phyloP scores from a whole-genome alignment of 768 basidiomycete species.

The Boletus huronensis region DNA sequence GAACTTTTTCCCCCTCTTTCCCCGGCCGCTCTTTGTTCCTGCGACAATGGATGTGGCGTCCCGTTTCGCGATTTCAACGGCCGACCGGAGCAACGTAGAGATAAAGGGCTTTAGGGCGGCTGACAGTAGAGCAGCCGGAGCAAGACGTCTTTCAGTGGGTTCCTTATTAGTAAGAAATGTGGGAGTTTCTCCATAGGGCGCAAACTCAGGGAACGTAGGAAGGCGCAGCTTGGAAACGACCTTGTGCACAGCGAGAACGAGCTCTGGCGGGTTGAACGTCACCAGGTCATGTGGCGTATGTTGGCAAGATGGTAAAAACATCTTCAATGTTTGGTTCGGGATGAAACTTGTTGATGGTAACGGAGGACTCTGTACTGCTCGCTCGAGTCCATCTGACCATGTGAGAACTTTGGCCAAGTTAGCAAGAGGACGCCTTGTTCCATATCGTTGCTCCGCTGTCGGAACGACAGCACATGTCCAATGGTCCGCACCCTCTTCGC shows the following conservation, averaged over 20 bases:
- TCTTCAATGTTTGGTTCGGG: conserved; percentile 2
- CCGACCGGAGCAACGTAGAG: conserved; percentile 33
- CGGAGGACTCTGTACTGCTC: conserved; percentile 8
- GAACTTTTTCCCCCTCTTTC: conserved; percentile 24
- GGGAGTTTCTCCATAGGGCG: conserved; percentile 4
- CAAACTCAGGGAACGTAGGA: conserved; percentile 18
- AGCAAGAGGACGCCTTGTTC: conserved; percentile 14
- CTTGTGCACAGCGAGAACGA: conserved; percentile 29
- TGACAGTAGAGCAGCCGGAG: conserved; percentile 38
- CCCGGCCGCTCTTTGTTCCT: conserved; percentile 15
- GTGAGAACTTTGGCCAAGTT: conserved; percentile 17
- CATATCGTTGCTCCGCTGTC: conserved; percentile 17
- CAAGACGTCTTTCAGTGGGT: conserved; percentile 26
- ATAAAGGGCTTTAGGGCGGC: conserved; percentile 32
- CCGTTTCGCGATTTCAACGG: conserved; percentile 29
- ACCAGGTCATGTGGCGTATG: conserved; percentile 23
- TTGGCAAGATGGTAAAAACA: conserved; percentile 10
- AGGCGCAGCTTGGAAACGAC: conserved; percentile 18
- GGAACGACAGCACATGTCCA: conserved; percentile 29
- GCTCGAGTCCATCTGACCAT: conserved; percentile 18
- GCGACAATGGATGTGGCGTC: conserved; percentile 29
- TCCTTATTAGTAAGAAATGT: conserved; percentile 13
- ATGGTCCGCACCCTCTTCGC: conserved; percentile 9
- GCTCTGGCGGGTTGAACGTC: conserved; percentile 22
- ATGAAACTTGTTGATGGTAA: not conserved